Base-by-base conservation (phyloP, 2,329 filamentous ascomycete genomes). In the Celoporthe dispersa region DNA sequence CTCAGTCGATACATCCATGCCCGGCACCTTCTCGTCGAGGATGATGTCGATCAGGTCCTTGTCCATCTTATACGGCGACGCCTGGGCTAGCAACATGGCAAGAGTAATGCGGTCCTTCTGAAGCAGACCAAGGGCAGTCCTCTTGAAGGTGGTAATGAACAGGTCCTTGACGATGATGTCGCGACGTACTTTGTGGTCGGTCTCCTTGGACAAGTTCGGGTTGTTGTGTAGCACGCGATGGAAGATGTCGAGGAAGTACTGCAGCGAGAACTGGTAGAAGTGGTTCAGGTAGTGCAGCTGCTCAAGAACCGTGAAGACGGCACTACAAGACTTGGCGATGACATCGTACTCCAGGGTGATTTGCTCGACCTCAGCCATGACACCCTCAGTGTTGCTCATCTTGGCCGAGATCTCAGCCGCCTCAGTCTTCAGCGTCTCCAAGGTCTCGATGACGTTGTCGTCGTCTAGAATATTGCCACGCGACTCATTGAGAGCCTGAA, bases 221-320 rank as follows among this genome's bases (percentile, higher is more conserved):
- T 97, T 97, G 70, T 89, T 87, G 75, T 92, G 92, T 53, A 99
- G 86, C 9, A 99, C 96, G 7, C 92, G 90, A 78, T 97, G 93
- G 87, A 99, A 99, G 75, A 99, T 99, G 79, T 98, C 93, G 68
- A 97, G 88, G 83, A 99, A 99, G 82, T 97, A 99, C 80, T 98
- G 94, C 71, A 99, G 87, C 51, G 96, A 99, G 86, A 99, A 99
- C 79, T 98, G 97, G 81, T 99, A 99, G 83, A 98, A 98, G 84
- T 98, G 96, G 80, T 99, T 98, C 79, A 99, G 91, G 78, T 98
- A 97, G 81, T 98, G 95, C 70, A 99, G 88, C 80, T 99, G 95
- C 82, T 99, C 97, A 72, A 99, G 85, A 19, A 99, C 93, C 41
- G 97, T 94, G 79, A 98, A 99, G 57, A 99, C 95, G 68, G 96